These are phyloP conservation scores for Fraxinus velutina DNA, from an alignment of 305 asterid species.

Conservation along the genomic window DNA sequence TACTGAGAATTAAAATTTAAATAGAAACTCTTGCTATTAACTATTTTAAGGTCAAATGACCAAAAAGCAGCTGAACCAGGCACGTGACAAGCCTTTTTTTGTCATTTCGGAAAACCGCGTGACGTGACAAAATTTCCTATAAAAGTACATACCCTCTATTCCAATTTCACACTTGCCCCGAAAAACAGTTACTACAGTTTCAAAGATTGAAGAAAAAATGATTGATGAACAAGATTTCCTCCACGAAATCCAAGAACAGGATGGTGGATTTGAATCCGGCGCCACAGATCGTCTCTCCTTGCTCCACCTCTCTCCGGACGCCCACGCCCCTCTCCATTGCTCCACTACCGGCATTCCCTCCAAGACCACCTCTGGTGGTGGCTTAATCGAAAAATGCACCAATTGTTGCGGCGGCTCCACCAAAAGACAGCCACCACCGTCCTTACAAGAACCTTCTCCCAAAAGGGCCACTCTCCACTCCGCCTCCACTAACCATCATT, in stretches of 20 bases:
- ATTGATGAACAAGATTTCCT: not conserved
- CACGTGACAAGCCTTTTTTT: not conserved
- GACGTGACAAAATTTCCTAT: not conserved
- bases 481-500: not conserved
- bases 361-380: not conserved
- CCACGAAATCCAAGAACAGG: constrained; percentile 16
- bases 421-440: constrained; percentile 24
- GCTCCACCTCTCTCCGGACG: constrained; percentile 32
- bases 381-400: constrained; percentile 8
- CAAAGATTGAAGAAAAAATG: not conserved
- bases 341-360: not conserved
- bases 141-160: not conserved
- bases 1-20: not conserved
- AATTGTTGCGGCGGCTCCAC: not conserved
- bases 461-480: constrained; percentile 28
- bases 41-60: not conserved
- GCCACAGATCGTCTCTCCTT: not conserved
- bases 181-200: not conserved
- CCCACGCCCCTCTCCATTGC: constrained; percentile 13
- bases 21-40: not conserved
- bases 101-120: not conserved
- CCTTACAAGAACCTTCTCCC: constrained; percentile 28
- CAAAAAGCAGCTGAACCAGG: not conserved
- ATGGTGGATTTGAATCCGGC: constrained; percentile 6
- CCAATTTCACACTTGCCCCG: not conserved